Evolutionary conservation across 768 basidiomycete genomes (phyloP).

Genomic region (Pisolithus marmoratus): DNA sequence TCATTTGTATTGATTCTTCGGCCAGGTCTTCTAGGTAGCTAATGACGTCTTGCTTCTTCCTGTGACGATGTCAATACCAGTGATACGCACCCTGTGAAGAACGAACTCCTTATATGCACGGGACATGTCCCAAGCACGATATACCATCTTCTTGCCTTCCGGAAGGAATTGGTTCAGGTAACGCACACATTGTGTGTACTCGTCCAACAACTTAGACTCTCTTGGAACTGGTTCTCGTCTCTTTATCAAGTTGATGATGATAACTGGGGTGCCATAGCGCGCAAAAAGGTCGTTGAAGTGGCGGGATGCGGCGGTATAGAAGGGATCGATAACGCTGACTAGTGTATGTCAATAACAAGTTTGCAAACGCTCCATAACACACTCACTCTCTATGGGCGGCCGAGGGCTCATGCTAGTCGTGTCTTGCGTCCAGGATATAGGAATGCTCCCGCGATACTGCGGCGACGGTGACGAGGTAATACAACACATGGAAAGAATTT

Average conservation of each 20-base stretch:
- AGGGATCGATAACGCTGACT: constrained; percentile 95
- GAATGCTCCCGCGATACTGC: constrained; percentile 93
- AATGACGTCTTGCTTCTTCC: constrained; percentile 94
- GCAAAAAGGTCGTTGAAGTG: constrained; percentile 91
- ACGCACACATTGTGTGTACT: constrained; percentile 86
- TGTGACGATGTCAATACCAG: constrained; percentile 23
- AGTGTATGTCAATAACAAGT: constrained; percentile 4
- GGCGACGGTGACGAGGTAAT: neutral
- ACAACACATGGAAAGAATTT: neutral
- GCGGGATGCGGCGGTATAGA: constrained; percentile 85
- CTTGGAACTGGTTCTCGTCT: constrained; percentile 70
- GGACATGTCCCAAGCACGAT: constrained; percentile 96
- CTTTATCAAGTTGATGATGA: constrained; percentile 93
- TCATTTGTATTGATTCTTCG: constrained; percentile 86
- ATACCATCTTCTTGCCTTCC: constrained; percentile 76
- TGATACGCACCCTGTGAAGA: neutral
- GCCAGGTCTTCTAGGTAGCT: constrained; percentile 93
- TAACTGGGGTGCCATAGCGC: constrained; percentile 86
- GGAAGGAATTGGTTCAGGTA: constrained; percentile 97
- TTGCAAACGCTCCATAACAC: neutral
- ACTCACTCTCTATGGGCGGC: constrained; percentile 92
- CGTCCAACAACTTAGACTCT: constrained; percentile 84
- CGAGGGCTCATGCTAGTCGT: constrained; percentile 83
- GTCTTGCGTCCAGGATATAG: constrained; percentile 96
- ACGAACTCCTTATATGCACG: constrained; percentile 89